Evolutionary conservation across 208 protist species (phyloP), one percentile per base, ranked within the genome.

Genomic region (Endotrypanum monterogeii): DNA sequence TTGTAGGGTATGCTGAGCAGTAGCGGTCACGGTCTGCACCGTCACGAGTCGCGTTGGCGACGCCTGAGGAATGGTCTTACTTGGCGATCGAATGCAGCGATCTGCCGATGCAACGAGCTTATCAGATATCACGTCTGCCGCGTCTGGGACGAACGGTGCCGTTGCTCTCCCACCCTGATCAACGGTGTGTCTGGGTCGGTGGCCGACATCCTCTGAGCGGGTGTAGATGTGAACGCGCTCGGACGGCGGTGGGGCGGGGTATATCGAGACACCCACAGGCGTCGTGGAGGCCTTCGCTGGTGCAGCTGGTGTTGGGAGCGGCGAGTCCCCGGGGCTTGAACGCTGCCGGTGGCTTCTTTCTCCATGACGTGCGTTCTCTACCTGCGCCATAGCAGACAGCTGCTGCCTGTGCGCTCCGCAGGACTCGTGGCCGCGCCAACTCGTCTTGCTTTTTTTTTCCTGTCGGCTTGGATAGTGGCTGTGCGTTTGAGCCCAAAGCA

Each of bases 171-270:
- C 60, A 48, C 35, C 14, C 60, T 1, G 46, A 37, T 37, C 28
- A 18, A 37, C 37, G 60, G 60, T 48, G 37, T 37, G n/a, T 20
- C 8, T 48, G 63, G 6, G 46, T 54, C 32, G 8, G 58, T 46
- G 58, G 58, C 58, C 58, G 7, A 9, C 9, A 28, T 39, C 35
- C 32, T 23, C 16, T 46, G n/a, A 12, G 46, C 28, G 51, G 32
- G 39, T 25, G 51, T 71, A 71, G 67, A 71, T 71, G 51, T 57
- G 52, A 3, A 60, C 35, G 28, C 67, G 67, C 1, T 71, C 67
- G 28, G 35, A 57, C 28, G 67, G n/a, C 7, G 67, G 51, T 61
- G 67, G 67, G 46, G 67, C 67, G 23, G 67, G 67, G 51, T 61
- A 55, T 2, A 71, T 52, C 63, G 14, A 8, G n/a, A 11, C 44